A percentile compares a stretch with the other conserved stretches of the same genome.
phyloP scores from a whole-genome alignment of 768 basidiomycete species.

The Leccinum incarnatum region DNA sequence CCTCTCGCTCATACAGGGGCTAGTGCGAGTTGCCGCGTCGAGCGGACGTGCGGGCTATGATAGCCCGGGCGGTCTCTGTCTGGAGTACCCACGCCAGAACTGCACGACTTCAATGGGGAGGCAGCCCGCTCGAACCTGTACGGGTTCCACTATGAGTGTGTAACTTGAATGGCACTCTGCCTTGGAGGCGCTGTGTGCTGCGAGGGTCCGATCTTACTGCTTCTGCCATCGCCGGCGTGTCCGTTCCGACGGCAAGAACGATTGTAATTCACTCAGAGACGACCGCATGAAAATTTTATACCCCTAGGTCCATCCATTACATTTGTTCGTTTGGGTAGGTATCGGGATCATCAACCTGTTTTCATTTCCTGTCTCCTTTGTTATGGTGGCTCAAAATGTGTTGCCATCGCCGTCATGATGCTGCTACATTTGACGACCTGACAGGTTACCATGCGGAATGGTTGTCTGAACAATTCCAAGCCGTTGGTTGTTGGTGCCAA shows the following conservation, averaged over 20 bases:
- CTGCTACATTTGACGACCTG: not conserved
- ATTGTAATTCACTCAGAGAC: not conserved
- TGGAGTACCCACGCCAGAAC: constrained; percentile 26
- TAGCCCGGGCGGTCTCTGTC: constrained; percentile 18
- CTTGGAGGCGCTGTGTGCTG: not conserved
- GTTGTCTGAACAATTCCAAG: not conserved
- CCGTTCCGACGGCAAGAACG: not conserved
- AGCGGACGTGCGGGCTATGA: constrained; percentile 23
- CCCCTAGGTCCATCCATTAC: not conserved
- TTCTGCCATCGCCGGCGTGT: too few relatives aligned
- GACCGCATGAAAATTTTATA: not conserved
- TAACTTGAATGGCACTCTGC: not conserved
- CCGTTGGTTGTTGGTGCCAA: too few relatives aligned
- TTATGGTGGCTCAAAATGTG: not conserved
- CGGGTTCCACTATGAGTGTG: constrained; percentile 11
- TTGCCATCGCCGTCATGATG: not conserved
- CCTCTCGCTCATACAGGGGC: constrained; percentile 6
- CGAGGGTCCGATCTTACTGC: too few relatives aligned
- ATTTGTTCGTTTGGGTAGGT: not conserved
- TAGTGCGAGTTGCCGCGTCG: constrained; percentile 27
- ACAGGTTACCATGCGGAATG: not conserved
- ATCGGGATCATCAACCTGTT: too few relatives aligned
- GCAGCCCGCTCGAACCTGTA: constrained; percentile 15
- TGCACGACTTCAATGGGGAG: constrained; percentile 28
- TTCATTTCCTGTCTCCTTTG: constrained; percentile 1